Conservation (phyloP, 331 rosid genomes). For the Telfairia occidentalis region DNA sequence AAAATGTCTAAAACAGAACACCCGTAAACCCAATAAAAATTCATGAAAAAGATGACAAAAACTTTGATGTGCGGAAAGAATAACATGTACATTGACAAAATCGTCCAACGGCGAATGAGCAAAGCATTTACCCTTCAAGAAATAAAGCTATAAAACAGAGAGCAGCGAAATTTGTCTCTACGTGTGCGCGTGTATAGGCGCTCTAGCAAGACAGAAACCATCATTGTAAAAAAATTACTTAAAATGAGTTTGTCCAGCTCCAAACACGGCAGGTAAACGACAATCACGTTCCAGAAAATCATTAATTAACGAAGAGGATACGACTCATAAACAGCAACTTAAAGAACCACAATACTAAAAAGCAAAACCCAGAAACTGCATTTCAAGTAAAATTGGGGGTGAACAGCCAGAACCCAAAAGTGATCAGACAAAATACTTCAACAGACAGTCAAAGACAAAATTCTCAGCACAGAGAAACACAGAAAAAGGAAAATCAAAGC, state of each 20-base stretch:
- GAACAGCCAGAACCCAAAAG: background rate
- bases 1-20: background rate
- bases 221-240: background rate
- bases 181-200: background rate
- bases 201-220: background rate
- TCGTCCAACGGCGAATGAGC: background rate
- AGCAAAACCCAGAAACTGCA: slow-evolving; percentile 1
- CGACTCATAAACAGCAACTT: background rate
- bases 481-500: background rate
- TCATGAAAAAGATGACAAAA: background rate
- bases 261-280: slow-evolving; percentile 7
- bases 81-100: background rate
- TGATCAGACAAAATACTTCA: background rate
- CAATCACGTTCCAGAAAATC: background rate
- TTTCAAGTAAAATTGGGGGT: background rate
- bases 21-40: background rate
- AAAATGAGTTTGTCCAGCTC: background rate
- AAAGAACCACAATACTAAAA: background rate
- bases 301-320: background rate
- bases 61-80: background rate
- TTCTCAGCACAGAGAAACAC: background rate
- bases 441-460: background rate
- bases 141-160: background rate
- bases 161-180: background rate
- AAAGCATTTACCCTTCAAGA: background rate